A percentile compares a stretch with the other conserved stretches of the same genome.
Conservation (phyloP, 768 basidiomycete genomes). For the Boletus sensibilis region DNA sequence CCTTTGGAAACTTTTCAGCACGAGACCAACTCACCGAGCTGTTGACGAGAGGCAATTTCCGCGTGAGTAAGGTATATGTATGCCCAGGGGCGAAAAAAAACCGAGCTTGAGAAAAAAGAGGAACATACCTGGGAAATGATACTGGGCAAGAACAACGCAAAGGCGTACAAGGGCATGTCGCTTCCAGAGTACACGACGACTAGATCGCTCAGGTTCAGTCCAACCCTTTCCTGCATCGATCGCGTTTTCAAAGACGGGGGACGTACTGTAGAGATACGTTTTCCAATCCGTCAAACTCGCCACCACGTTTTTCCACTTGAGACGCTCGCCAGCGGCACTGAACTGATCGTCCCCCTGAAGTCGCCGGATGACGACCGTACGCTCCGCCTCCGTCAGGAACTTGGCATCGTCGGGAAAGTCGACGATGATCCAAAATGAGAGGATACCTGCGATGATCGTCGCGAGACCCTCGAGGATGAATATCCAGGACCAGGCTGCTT, state of each 20-base stretch:
- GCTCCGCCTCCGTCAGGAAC: constrained; percentile 71
- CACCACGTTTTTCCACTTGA: constrained; percentile 57
- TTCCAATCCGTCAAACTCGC: constrained; percentile 69
- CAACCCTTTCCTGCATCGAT: not conserved
- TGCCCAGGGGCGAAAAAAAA: not conserved
- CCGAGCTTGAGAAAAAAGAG: not conserved
- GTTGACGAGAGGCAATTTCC: not conserved
- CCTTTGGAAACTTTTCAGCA: not conserved
- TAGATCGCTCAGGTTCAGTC: constrained; percentile 20
- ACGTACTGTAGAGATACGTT: constrained; percentile 50
- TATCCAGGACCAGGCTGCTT: constrained; percentile 68
- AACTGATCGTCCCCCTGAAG: constrained; percentile 68
- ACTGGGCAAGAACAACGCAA: constrained; percentile 74
- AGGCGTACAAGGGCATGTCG: constrained; percentile 73
- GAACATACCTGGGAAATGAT: constrained; percentile 66
- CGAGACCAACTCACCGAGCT: constrained; percentile 39
- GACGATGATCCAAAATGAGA: constrained; percentile 75
- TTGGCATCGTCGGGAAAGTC: constrained; percentile 83
- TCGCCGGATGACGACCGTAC: constrained; percentile 61
- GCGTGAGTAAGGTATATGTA: not conserved
- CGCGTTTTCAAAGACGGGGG: not conserved
- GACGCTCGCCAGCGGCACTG: constrained; percentile 67
- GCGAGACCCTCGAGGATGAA: constrained; percentile 72
- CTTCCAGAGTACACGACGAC: constrained; percentile 56
- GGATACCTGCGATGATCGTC: constrained; percentile 62